Percentiles rank a stretch among this genome's conserved stretches.
These are phyloP conservation scores for Viola pubescens DNA, from an alignment of 441 rosid genomes.

Conservation along the genomic window DNA sequence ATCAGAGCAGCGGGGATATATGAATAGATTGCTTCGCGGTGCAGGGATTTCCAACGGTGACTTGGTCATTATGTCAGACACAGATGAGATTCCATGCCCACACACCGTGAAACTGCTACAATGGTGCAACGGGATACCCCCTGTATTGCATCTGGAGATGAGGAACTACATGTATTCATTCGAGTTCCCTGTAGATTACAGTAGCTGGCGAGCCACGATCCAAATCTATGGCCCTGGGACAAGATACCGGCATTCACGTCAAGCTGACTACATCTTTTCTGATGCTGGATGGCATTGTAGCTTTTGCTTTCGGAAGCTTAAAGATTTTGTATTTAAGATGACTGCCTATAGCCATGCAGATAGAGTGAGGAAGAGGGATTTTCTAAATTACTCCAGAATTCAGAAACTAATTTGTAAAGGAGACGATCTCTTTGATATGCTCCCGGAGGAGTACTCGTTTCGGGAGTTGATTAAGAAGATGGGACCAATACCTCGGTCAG, in stretches of 20 bases:
- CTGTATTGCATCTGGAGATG: conserved; percentile 62
- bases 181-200: conserved; percentile 81
- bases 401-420: conserved; percentile 62
- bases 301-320: conserved; percentile 58
- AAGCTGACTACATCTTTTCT: conserved; percentile 48
- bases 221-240: conserved; percentile 43
- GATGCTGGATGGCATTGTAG: conserved; percentile 97
- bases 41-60: conserved; percentile 64
- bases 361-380: conserved; percentile 46
- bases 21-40: conserved; percentile 48
- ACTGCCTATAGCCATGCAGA: conserved; percentile 88
- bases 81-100: conserved; percentile 85
- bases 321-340: conserved; percentile 69
- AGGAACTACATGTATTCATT: conserved; percentile 83
- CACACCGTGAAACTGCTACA: conserved; percentile 64
- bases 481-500: conserved; percentile 58
- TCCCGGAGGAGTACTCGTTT: conserved; percentile 76
- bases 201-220: conserved; percentile 70
- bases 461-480: conserved; percentile 65
- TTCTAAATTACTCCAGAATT: conserved; percentile 43
- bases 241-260: conserved; percentile 65
- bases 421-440: conserved; percentile 72
- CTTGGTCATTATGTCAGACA: conserved; percentile 65
- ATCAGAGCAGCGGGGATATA: conserved; percentile 46
- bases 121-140: conserved; percentile 82